phyloP scores from a whole-genome alignment of 2,329 filamentous ascomycete genomes.

The Parascedosporium putredinis region DNA sequence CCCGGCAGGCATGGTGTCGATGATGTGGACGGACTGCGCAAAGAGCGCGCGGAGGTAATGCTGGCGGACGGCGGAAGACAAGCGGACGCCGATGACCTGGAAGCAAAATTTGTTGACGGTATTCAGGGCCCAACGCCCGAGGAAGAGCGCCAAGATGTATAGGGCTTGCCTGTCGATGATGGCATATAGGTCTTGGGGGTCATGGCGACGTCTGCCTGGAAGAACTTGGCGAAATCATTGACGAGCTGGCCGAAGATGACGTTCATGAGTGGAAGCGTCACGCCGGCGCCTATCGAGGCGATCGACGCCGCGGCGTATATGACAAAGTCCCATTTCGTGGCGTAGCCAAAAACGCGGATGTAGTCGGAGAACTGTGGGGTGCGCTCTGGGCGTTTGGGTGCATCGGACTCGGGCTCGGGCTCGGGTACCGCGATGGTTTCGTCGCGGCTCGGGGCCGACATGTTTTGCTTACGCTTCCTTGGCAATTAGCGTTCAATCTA shows the following conservation, averaged over 20 bases:
- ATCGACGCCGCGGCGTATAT: constrained; percentile 35
- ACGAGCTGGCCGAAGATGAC: not conserved
- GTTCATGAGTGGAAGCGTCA: constrained; percentile 12
- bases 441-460: not conserved
- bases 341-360: constrained; percentile 40
- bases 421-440: no score
- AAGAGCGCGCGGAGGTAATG: constrained; percentile 56
- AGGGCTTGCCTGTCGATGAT: constrained; percentile 30
- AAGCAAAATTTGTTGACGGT: constrained; percentile 50
- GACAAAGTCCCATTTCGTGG: constrained; percentile 37
- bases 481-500: no score
- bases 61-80: constrained; percentile 52
- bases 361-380: not conserved
- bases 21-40: constrained; percentile 53
- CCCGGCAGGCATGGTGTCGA: constrained; percentile 56
- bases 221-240: constrained; percentile 4
- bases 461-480: no score
- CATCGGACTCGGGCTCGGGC: not conserved
- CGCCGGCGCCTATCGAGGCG: constrained; percentile 40
- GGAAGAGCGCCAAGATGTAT: constrained; percentile 61
- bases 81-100: constrained; percentile 50
- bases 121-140: constrained; percentile 52
- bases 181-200: not conserved
- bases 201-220: not conserved
- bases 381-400: not conserved